phyloP scores from a whole-genome alignment of 306 rosid genomes.

The Trifolium dubium region DNA sequence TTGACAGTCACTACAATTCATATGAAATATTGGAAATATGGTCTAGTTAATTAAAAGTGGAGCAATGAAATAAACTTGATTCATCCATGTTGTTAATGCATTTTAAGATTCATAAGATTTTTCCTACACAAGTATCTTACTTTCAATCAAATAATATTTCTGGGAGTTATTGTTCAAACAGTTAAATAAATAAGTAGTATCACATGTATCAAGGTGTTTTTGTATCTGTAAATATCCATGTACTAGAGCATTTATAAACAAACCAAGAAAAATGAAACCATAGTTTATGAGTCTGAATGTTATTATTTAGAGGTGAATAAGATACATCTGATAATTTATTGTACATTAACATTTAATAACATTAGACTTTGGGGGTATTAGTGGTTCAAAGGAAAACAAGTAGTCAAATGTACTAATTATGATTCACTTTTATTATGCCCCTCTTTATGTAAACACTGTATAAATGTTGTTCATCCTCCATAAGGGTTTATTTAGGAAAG shows the following conservation, averaged over 20 bases:
- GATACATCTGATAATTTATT: too few relatives aligned
- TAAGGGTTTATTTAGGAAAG: too few relatives aligned
- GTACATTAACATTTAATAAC: too few relatives aligned
- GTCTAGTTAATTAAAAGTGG: neutral
- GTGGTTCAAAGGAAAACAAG: too few relatives aligned
- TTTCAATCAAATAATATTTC: neutral
- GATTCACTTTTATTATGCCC: too few relatives aligned
- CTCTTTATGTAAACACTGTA: too few relatives aligned
- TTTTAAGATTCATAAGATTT: neutral
- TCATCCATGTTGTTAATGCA: slow-evolving; percentile 1
- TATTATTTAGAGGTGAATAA: too few relatives aligned
- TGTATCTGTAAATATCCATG: neutral
- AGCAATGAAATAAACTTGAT: neutral
- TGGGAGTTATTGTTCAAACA: neutral
- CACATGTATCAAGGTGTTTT: neutral
- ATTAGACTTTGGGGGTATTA: too few relatives aligned
- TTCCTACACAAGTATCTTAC: neutral
- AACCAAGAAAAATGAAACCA: neutral
- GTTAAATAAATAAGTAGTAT: neutral
- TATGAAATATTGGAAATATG: slow-evolving; percentile 13
- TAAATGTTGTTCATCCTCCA: too few relatives aligned
- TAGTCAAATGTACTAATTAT: too few relatives aligned
- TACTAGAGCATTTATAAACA: neutral
- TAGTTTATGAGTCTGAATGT: too few relatives aligned
- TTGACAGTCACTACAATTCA: slow-evolving; percentile 1